Evolutionary conservation across 2,329 filamentous ascomycete genomes (phyloP), one percentile per base, ranked within the genome.

Genomic region (Microsporum audouinii): DNA sequence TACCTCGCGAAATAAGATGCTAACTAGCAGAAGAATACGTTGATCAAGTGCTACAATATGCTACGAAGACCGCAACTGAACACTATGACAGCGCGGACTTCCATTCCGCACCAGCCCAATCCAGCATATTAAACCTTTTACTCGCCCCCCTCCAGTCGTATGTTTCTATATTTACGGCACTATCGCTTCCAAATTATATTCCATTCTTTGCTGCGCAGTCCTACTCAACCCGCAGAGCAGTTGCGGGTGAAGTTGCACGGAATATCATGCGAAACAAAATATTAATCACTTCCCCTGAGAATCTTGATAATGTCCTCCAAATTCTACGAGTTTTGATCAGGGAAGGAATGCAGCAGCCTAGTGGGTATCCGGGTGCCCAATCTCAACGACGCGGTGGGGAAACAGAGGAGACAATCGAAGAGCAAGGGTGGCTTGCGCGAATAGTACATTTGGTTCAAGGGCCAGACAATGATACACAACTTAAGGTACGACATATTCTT

Each of bases 401-500:
- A 78, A 97, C 94, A 0, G 94, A 99, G 64, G 95, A 99, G 77
- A 97, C 92, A 0, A 85, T 97, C 69, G 92, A 99, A 75, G 94
- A 99, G 76, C 94, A 99, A 78, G 94, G 94, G 58, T 96, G 91
- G 91, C 80, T 99, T 60, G 94, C 94, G 39, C 84, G 94, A 67
- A 87, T 99, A 70, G 85, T 96, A 17, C 94, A 99, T 75, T 79
- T 96, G 61, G 84, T 99, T 59, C 81, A 89, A 61, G 88, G 85
- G 51, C 80, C 89, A 39, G 84, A 95, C 71, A 97, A 97, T 69
- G 90, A 96, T 68, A 95, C 88, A 0, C 94, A 99, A 72, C 94
- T 96, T 77, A 90, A 90, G 74, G 80, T 80, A 73, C 49, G 60
- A 43, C 23, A 49, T 29, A 23, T 55, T 17, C 36, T 49, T 45